These are phyloP conservation scores for Russula dissimulans DNA, from an alignment of 768 basidiomycete genomes.

Conservation along the genomic window DNA sequence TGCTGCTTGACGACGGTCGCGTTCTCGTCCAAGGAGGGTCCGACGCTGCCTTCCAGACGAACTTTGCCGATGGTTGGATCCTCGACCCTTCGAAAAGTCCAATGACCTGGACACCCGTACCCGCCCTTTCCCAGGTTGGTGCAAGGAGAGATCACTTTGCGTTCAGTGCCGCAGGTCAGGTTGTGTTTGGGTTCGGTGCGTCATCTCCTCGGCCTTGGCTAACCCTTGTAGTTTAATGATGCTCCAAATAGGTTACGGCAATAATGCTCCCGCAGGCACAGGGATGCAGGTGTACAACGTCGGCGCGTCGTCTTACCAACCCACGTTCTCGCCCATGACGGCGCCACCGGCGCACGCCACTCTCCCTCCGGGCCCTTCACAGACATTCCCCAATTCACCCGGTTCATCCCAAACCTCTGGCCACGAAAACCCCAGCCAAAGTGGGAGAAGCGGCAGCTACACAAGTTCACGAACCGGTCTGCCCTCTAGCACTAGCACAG, in stretches of 20 bases:
- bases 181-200: slow-evolving; percentile 75
- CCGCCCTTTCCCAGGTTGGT: slow-evolving; percentile 48
- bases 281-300: slow-evolving; percentile 45
- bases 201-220: slow-evolving; percentile 4
- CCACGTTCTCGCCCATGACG: slow-evolving; percentile 32
- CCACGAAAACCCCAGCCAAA: neutral
- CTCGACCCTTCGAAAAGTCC: slow-evolving; percentile 48
- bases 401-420: slow-evolving; percentile 8
- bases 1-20: slow-evolving; percentile 39
- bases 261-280: slow-evolving; percentile 44
- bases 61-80: slow-evolving; percentile 62
- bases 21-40: slow-evolving; percentile 76
- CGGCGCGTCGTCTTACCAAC: slow-evolving; percentile 28
- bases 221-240: neutral
- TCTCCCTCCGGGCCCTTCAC: slow-evolving; percentile 21
- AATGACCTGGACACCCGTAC: slow-evolving; percentile 49
- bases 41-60: slow-evolving; percentile 41
- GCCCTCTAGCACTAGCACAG: slow-evolving; percentile 14
- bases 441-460: neutral
- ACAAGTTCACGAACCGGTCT: slow-evolving; percentile 5
- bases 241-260: slow-evolving; percentile 35
- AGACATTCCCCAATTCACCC: slow-evolving; percentile 11
- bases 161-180: slow-evolving; percentile 45
- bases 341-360: slow-evolving; percentile 24
- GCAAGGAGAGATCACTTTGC: slow-evolving; percentile 69